Percentiles rank a stretch among this genome's conserved stretches.
Evolutionary conservation across 331 rosid species (phyloP).

Genomic region (Acacia concinna): DNA sequence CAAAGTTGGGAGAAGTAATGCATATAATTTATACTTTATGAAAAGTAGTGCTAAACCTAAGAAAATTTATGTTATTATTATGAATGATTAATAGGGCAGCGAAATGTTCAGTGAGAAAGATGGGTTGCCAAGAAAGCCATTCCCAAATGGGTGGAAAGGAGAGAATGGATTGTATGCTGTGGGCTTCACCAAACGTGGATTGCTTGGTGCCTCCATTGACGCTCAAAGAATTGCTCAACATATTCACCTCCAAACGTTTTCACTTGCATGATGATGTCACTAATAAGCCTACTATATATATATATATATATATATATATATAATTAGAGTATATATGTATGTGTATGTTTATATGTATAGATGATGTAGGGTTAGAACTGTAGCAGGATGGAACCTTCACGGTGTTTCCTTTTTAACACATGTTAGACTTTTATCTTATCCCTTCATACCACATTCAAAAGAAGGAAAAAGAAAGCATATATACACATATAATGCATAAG

Average conservation of each 20-base stretch:
- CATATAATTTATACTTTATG: not conserved
- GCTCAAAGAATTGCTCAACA: conserved; percentile 63
- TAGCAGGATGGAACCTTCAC: not conserved
- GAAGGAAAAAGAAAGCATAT: not conserved
- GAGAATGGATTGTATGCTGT: conserved; percentile 67
- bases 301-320: not conserved
- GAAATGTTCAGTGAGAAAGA: conserved; percentile 64
- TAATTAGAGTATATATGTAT: no score
- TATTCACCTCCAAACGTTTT: conserved; percentile 34
- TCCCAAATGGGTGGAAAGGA: conserved; percentile 81
- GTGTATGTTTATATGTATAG: not conserved
- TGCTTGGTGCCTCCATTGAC: conserved; percentile 73
- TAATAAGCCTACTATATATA: not conserved
- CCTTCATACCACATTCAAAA: not conserved
- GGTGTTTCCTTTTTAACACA: not conserved
- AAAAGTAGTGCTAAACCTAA: not conserved
- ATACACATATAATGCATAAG: not conserved
- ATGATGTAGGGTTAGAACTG: not conserved
- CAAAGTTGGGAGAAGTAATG: not conserved
- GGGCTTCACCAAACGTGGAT: conserved; percentile 80
- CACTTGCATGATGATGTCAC: not conserved
- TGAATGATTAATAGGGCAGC: conserved; percentile 44
- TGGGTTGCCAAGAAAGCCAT: conserved; percentile 64
- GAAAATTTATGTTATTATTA: not conserved
- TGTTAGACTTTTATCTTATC: not conserved